These are phyloP conservation scores for Backusella australiensis DNA, from an alignment of 192 early-diverging fungal species.

Conservation along the genomic window DNA sequence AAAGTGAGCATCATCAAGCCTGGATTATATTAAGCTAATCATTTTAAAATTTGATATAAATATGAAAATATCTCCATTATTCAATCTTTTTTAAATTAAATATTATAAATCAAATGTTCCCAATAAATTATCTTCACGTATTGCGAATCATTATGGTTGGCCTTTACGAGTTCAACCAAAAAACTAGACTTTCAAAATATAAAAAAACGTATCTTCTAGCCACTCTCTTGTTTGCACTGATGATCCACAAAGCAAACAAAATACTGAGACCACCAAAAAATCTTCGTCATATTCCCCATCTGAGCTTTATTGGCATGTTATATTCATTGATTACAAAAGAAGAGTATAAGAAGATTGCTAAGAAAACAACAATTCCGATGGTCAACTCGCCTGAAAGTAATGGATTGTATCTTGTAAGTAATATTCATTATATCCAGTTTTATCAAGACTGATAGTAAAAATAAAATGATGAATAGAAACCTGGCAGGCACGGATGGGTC, in stretches of 20 bases:
- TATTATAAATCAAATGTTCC: no score
- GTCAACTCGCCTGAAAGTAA: background rate
- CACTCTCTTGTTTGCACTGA: background rate
- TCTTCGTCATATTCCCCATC: background rate
- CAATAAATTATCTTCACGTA: no score
- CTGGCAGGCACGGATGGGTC: background rate
- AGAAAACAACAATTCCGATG: background rate
- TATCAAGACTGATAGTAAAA: background rate
- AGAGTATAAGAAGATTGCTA: background rate
- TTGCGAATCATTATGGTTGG: no score
- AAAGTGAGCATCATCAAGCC: no score
- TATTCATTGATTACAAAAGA: background rate
- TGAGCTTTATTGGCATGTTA: background rate
- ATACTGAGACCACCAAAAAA: background rate
- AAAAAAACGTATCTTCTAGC: background rate
- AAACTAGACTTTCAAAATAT: background rate
- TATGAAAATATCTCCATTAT: no score
- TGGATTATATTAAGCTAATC: no score
- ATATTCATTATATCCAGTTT: background rate
- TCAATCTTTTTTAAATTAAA: no score
- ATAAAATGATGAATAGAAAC: background rate
- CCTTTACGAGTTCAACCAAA: background rate
- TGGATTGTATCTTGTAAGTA: background rate
- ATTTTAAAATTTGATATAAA: no score
- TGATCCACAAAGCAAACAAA: background rate